phyloP scores from a whole-genome alignment of 2,329 filamentous ascomycete species.

The Verticillium alfalfae region DNA sequence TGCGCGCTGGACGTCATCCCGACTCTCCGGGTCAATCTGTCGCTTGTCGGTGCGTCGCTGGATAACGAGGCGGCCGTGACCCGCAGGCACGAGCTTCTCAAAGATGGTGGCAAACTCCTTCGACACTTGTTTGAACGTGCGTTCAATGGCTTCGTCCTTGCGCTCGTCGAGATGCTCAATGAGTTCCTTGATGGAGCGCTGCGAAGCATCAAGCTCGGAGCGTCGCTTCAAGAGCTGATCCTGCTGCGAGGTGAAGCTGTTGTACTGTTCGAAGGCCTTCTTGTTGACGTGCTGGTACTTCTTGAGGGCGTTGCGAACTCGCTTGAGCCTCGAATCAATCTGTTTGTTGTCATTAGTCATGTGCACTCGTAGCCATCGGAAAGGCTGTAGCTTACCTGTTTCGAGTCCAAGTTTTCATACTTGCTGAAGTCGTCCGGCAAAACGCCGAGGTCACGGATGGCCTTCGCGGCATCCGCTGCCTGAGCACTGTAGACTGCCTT shows the following conservation, averaged over 20 bases:
- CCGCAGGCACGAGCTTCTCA: slow-evolving; percentile 88
- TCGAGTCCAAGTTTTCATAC: slow-evolving; percentile 77
- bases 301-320: slow-evolving; percentile 87
- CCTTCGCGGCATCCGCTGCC: slow-evolving; percentile 75
- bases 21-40: slow-evolving; percentile 51
- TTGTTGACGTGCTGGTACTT: slow-evolving; percentile 99
- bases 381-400: slow-evolving; percentile 51
- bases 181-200: slow-evolving; percentile 83
- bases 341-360: slow-evolving; percentile 20
- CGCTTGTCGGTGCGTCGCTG: slow-evolving; percentile 80
- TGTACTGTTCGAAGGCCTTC: slow-evolving; percentile 98
- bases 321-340: slow-evolving; percentile 69
- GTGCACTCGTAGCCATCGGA: not conserved
- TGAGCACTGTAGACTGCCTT: slow-evolving; percentile 74
- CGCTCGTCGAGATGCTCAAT: slow-evolving; percentile 89
- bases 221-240: slow-evolving; percentile 80
- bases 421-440: slow-evolving; percentile 91
- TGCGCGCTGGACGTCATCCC: slow-evolving; percentile 62
- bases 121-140: slow-evolving; percentile 97
- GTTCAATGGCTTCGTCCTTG: slow-evolving; percentile 96
- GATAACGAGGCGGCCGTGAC: slow-evolving; percentile 86
- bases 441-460: slow-evolving; percentile 88
- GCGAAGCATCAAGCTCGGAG: slow-evolving; percentile 79
- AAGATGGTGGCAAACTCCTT: slow-evolving; percentile 91
- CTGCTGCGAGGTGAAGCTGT: slow-evolving; percentile 89